phyloP scores from a whole-genome alignment of 108 stramenopile genomes.

The Schizochytrium sp. region DNA sequence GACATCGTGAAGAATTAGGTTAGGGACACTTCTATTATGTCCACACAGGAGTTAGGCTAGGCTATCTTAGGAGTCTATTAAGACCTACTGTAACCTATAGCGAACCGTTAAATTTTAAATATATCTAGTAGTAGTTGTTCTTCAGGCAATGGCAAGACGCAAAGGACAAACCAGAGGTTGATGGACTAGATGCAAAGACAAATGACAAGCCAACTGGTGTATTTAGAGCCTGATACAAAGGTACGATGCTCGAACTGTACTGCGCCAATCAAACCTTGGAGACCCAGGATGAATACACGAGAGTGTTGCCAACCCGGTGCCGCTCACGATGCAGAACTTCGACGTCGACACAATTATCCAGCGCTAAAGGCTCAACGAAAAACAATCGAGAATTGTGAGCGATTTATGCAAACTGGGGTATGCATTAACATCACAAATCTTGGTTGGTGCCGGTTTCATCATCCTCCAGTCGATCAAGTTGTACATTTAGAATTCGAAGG shows the following conservation, averaged over 20 bases:
- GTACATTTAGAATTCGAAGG: conserved; percentile 16
- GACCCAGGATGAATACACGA: not conserved
- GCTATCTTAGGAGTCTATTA: no score
- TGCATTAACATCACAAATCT: not conserved
- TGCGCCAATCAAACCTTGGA: not conserved
- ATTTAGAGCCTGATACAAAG: not conserved
- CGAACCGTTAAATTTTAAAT: no score
- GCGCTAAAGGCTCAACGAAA: not conserved
- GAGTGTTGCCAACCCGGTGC: not conserved
- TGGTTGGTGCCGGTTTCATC: conserved; percentile 44
- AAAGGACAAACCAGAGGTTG: not conserved
- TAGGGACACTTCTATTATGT: no score
- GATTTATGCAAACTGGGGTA: not conserved
- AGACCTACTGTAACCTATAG: no score
- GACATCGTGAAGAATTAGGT: no score
- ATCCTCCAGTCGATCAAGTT: not conserved
- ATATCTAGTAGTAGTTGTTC: no score
- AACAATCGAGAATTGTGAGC: not conserved
- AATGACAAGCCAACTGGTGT: not conserved
- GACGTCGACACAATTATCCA: not conserved
- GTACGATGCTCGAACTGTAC: conserved; percentile 40
- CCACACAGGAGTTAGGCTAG: no score
- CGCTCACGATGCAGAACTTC: not conserved
- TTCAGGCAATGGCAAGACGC: not conserved
- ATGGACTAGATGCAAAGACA: not conserved